Base-by-base conservation (phyloP, 495 filamentous ascomycete species). In the Hypoxylon intermedium region DNA sequence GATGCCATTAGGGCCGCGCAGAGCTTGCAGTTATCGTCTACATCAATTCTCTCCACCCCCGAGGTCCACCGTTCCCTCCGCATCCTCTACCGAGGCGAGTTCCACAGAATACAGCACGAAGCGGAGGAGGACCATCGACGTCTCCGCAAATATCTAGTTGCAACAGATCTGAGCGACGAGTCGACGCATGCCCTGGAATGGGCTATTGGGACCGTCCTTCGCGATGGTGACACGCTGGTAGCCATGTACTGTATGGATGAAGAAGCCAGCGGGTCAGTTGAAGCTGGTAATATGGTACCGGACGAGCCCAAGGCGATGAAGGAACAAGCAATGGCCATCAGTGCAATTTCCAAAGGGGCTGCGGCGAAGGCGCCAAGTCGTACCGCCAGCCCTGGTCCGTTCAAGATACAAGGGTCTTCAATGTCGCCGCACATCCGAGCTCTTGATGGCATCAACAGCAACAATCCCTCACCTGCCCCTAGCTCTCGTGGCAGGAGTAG, bases 201-300 rank as follows among this genome's bases (percentile, higher is more conserved):
- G 93, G 95, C 92, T 0, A 93, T 98, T 46, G 94, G 94, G 34
- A 96, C 91, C 2, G 89, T 98, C n/a, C 82, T 98, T 6, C 83
- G 94, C 38, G 92, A 97, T 68, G 94, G 94, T 12, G 94, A 98
- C 72, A 98, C 93, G 1, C 80, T 98, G 31, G 83, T 96, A 49
- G 91, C 91, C 16, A 89, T 98, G 46, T 96, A 92, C 74, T 93
- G 91, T 54, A 84, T 93, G 40, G 89, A 95, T 65, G 93, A 97
- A 70, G 93, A 97, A 58, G 79, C 81, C 19, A 87, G 86, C 26
- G 82, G 86, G 5, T 65, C 68, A 0, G 62, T 62, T 19, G 70
- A 63, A 9, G 67, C 72, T 2, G 58, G 59, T 50, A 63, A 53
- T 16, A 48, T 61, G 50, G 70, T 77, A 7, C 72, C 75, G 1